These are phyloP conservation scores for Corymbia citriodora DNA, from an alignment of 441 rosid species.

Conservation along the genomic window DNA sequence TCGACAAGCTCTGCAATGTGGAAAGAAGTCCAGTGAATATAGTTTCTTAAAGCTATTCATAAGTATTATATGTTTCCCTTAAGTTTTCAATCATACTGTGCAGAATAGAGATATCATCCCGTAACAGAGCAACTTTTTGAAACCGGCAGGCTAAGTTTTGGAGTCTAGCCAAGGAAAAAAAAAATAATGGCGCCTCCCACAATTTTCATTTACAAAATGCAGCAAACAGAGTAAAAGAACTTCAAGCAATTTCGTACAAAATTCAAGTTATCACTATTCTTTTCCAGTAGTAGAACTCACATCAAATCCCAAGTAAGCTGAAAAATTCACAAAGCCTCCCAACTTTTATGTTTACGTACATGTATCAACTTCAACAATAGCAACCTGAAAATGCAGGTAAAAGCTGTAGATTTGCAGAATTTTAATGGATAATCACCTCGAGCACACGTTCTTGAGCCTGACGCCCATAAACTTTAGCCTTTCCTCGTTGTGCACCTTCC, in stretches of 20 bases:
- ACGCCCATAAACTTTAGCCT: conserved; percentile 31
- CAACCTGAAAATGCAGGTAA: not conserved
- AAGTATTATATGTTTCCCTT: not conserved
- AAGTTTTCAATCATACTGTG: not conserved
- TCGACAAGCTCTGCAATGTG: not conserved
- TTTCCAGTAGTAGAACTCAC: not conserved
- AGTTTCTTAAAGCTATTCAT: not conserved
- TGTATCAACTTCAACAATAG: not conserved
- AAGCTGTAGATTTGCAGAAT: not conserved
- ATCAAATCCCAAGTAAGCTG: not conserved
- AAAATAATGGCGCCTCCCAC: not conserved
- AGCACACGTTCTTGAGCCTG: conserved; percentile 51
- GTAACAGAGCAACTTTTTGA: not conserved
- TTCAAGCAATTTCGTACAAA: not conserved
- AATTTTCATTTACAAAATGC: not conserved
- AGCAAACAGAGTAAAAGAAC: not conserved
- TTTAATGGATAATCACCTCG: conserved; percentile 33
- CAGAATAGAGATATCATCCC: not conserved
- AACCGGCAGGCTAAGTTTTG: not conserved
- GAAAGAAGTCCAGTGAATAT: not conserved
- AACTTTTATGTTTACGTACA: not conserved
- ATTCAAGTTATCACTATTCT: not conserved
- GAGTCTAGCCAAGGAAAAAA: not conserved
- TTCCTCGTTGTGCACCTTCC: conserved; percentile 17
- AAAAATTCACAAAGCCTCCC: not conserved